Evolutionary conservation across 192 early-diverging fungal species (phyloP), one percentile per base, ranked within the genome.

Genomic region (Linnemannia exigua): DNA sequence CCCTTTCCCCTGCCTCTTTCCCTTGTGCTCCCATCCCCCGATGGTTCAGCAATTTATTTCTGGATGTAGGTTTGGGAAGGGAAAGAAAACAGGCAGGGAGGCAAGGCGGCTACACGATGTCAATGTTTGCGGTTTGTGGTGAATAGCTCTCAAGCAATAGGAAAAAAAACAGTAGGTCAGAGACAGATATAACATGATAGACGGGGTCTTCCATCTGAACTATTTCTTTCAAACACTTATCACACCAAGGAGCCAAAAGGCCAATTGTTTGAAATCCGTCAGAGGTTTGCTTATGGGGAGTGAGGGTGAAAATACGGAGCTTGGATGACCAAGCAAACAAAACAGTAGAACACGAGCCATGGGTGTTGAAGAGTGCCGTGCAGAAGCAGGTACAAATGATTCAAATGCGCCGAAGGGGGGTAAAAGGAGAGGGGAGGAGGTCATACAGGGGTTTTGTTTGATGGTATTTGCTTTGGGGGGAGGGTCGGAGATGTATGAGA

Each of bases 321-420:
- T 63, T 63, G 28, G 58, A 63, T 63, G 58, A 63, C 58, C 58
- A 63, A 63, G 58, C 58, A 63, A 63, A 15, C n/a, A 19, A 51
- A 19, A 19, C 11, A 63, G 28, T 12, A 31, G 12, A 63, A 25
- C 11, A 8, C 14, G 28, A 4, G 11, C 58, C 12, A n/a, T 31
- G 54, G 25, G 9, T 7, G 22, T n/a, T n/a, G 51, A 5, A 52
- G 20, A 22, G 52, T 54, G 15, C 58, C 3, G 9, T 31, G 28
- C 28, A 11, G 25, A 25, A n/a, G 15, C 58, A 33, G 28, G 41
- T 44, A 9, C 41, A n/a, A n/a, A 44, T 44, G 58, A 63, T 12
- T 6, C 28, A 25, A 63, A 63, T 25, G 58, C 58, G 25, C 58
- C 25, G 2, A 28, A 28, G 58, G 25, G 28, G 28, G 4, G 48